Evolutionary conservation across 306 rosid genomes (phyloP), one percentile per base, ranked within the genome.

Genomic region (Comarum palustre): DNA sequence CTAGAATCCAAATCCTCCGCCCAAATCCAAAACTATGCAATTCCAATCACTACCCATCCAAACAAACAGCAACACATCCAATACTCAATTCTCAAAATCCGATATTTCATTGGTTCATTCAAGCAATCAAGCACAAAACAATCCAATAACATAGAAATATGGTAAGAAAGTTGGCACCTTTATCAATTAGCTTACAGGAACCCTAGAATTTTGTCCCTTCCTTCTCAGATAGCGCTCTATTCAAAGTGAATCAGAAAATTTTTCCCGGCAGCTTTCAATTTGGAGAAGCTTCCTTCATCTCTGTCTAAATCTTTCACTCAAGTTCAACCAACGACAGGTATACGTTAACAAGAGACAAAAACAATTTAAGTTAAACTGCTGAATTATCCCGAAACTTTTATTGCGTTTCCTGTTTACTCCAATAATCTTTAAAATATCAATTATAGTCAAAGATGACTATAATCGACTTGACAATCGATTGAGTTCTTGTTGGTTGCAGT

Each of bases 31-130:
- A 43, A 54, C 47, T n/a, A 34, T 24, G 66, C 76, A 42, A 60
- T 51, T 70, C 45, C 34, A 69, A 70, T 70, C 83, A 75, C 70
- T 64, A 43, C 77, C 83, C 70, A 69, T 41, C 54, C 36, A 27
- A 22, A 20, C 1, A 63, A 69, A 54, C 16, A 68, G 24, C 14
- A 55, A 41, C 55, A 54, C 24, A 64, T 48, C 59, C 14, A 19
- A 25, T 14, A 55, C 47, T 48, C 51, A 80, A 60, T 25, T 80
- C 50, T 24, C 68, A 45, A 45, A 69, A 17, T 43, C 9, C 41
- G 25, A 55, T 14, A 51, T 59, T 79, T 19, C 38, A 7, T 63
- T 2, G 31, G 27, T 24, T 34, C 14, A 42, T 9, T 8, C 19
- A 32, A 31, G 6, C 27, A 54, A 19, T 11, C 17, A 16, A 13